These are phyloP conservation scores for Lipomyces lipofer DNA, from an alignment of 805 yeast species.

Conservation along the genomic window DNA sequence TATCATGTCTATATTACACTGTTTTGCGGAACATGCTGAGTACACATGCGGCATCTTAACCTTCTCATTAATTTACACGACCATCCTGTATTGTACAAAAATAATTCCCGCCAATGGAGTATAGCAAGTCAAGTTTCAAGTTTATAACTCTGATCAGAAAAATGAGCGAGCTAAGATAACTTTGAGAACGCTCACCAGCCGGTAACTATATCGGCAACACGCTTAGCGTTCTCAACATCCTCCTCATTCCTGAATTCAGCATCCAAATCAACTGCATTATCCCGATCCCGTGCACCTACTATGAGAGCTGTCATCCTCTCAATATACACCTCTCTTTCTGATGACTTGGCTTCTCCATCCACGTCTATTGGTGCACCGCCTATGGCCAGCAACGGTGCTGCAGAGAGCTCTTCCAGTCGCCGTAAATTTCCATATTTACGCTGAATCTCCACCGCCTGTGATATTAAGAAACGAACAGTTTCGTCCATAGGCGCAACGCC, in stretches of 20 bases:
- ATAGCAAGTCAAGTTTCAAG: no score
- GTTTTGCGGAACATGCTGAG: no score
- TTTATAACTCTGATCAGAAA: no score
- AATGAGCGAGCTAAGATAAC: no score
- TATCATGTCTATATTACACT: no score
- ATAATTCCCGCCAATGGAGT: no score
- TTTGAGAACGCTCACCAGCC: slow-evolving; percentile 4
- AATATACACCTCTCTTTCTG: slow-evolving; percentile 27
- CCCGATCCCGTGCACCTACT: slow-evolving; percentile 9
- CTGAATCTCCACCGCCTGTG: slow-evolving; percentile 22
- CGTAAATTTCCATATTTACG: slow-evolving; percentile 4
- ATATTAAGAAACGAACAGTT: slow-evolving; percentile 25
- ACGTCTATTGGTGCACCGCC: not conserved
- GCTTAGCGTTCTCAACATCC: slow-evolving; percentile 6
- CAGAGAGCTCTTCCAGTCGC: slow-evolving; percentile 8
- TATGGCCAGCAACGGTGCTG: not conserved
- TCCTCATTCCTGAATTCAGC: not conserved
- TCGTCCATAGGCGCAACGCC: slow-evolving; percentile 31
- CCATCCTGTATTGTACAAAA: no score
- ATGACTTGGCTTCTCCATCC: slow-evolving; percentile 1
- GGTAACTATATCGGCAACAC: not conserved
- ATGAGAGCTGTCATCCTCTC: slow-evolving; percentile 31
- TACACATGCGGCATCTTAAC: no score
- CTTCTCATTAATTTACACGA: no score
- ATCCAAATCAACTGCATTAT: slow-evolving; percentile 5